A percentile compares a stretch with the other conserved stretches of the same genome.
These are phyloP conservation scores for Verticillium isaacii DNA, from an alignment of 2,329 filamentous ascomycete genomes.

Conservation along the genomic window DNA sequence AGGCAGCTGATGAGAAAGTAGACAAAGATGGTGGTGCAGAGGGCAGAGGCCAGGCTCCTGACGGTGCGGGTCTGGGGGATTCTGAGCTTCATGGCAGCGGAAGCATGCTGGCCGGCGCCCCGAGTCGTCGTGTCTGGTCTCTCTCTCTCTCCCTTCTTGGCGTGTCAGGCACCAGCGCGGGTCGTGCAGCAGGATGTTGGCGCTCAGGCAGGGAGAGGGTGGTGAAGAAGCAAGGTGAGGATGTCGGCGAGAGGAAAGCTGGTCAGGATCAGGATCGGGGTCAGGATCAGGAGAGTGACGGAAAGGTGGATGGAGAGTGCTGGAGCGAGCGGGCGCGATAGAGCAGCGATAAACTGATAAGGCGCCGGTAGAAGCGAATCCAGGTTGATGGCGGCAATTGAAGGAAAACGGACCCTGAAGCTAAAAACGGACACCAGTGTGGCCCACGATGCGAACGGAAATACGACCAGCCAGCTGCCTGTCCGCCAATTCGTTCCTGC, in stretches of 20 bases:
- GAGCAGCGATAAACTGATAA: not conserved
- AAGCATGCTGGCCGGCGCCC: not conserved
- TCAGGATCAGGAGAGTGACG: not conserved
- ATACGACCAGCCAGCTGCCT: not conserved
- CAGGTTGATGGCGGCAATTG: not conserved
- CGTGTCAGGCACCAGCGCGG: not conserved
- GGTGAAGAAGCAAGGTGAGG: not conserved
- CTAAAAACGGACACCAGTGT: not conserved
- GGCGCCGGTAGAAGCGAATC: not conserved
- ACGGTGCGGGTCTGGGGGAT: not conserved
- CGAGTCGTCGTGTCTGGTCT: not conserved
- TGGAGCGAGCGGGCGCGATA: not conserved
- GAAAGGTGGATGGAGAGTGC: not conserved
- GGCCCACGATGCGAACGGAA: too few relatives aligned
- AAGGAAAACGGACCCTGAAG: not conserved
- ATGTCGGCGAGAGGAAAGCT: not conserved
- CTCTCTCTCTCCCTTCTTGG: not conserved
- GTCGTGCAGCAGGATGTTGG: not conserved
- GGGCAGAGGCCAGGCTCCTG: not conserved
- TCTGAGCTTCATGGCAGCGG: conserved; percentile 1
- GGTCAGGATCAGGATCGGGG: not conserved
- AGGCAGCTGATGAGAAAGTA: not conserved
- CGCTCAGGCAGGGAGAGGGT: not conserved
- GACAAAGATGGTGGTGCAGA: not conserved
- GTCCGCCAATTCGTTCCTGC: too few relatives aligned